Base-by-base conservation (phyloP, 1,139 yeast genomes). In the Magnusiomyces tetraspermus region DNA sequence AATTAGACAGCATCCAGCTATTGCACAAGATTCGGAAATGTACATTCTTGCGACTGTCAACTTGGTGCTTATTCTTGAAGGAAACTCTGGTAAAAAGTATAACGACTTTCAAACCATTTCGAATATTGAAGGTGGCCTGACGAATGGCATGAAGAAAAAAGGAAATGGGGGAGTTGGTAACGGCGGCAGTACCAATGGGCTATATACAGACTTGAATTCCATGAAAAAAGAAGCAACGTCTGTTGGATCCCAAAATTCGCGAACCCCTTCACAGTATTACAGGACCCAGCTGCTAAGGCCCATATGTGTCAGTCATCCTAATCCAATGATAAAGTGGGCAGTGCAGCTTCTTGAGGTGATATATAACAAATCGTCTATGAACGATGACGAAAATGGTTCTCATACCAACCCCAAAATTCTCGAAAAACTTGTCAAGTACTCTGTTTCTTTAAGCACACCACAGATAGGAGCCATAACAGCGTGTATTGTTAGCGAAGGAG, bases 391-490 rank as follows among this genome's bases (percentile, higher is more conserved):
- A n/a, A n/a, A n/a, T n/a, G n/a, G n/a, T n/a, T 5, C 8, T 10
- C 8, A n/a, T 6, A 37, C 10, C 11, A 19, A 24, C 17, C 21
- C 13, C 38, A 30, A 44, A 10, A n/a, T 10, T 21, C 23, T 11
- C 24, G 6, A 13, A 6, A 41, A 41, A 13, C 49, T 53, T 15
- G 17, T 53, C 3, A 43, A 49, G 31, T 51, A 45, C 30, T 53
- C 56, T 17, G 48, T 54, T 48, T 22, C 41, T n/a, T 45, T 54
- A 6, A 51, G 50, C 36, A 46, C 48, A 22, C 43, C 48, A 10
- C 56, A 54, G 37, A 43, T 51, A 10, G 54, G 54, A 10, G 46
- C 56, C 21, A 51, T 54, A 37, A 50, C 50, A 1, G 50, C 56
- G 2, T 51, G 28, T 24, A 17, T 54, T 13, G 51, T 22, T 50